A percentile compares a stretch with the other conserved stretches of the same genome.
Conservation (phyloP, 169 alveolate species). For the Eimeria falciformis region DNA sequence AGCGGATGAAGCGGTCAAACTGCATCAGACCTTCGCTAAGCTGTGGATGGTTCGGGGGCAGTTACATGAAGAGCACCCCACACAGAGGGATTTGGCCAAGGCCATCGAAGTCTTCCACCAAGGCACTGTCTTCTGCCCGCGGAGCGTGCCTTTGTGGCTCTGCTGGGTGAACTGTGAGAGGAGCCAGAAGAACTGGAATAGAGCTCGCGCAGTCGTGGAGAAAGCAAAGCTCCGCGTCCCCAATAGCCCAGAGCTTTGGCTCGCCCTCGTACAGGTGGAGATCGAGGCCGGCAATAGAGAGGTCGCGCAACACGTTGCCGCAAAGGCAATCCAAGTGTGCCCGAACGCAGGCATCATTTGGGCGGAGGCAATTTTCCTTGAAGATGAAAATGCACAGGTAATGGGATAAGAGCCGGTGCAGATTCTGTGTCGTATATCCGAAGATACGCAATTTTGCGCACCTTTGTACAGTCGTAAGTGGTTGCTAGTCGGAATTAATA, state of each 20-base stretch:
- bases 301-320: slow-evolving; percentile 91
- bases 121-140: slow-evolving; percentile 77
- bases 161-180: slow-evolving; percentile 90
- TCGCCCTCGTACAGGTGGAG: slow-evolving; percentile 94
- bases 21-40: slow-evolving; percentile 90
- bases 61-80: slow-evolving; percentile 85
- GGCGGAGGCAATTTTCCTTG: slow-evolving; percentile 95
- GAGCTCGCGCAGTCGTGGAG: slow-evolving; percentile 94
- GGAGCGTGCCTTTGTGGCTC: slow-evolving; percentile 90
- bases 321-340: slow-evolving; percentile 96
- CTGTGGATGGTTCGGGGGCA: slow-evolving; percentile 95
- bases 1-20: slow-evolving; percentile 87
- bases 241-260: slow-evolving; percentile 93
- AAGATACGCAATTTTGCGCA: neutral
- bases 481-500: too few relatives aligned
- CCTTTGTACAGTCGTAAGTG: neutral
- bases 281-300: slow-evolving; percentile 90
- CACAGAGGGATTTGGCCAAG: slow-evolving; percentile 42
- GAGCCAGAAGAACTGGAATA: slow-evolving; percentile 85
- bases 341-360: slow-evolving; percentile 96
- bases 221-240: slow-evolving; percentile 92
- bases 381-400: slow-evolving; percentile 87
- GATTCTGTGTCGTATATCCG: neutral
- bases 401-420: neutral
- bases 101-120: slow-evolving; percentile 75